These are phyloP conservation scores for Termitomyces sp. DNA, from an alignment of 1,284 basidiomycete species.

Conservation along the genomic window DNA sequence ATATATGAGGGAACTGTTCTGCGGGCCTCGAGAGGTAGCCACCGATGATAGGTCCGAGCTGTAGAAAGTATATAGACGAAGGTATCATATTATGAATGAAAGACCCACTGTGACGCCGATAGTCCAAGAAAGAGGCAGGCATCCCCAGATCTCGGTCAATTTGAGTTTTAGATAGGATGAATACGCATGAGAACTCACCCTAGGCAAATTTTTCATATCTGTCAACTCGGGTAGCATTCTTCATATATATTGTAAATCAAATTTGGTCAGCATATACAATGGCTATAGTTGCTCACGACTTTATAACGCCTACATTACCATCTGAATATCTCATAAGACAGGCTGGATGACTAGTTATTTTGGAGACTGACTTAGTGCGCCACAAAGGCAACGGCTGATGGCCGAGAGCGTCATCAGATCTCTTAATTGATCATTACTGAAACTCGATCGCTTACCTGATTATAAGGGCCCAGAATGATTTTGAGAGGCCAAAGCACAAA, in stretches of 20 bases:
- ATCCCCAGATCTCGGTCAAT: constrained; percentile 9
- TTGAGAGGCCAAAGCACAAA: constrained; percentile 59
- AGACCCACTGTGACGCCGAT: constrained; percentile 30
- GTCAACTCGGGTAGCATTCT: constrained; percentile 26
- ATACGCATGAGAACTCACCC: constrained; percentile 29
- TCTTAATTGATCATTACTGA: neutral
- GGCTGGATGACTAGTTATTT: neutral
- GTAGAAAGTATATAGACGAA: neutral
- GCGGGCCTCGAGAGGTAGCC: constrained; percentile 40
- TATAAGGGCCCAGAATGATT: constrained; percentile 50
- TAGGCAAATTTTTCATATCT: constrained; percentile 40
- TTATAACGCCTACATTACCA: constrained; percentile 8
- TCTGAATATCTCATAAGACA: neutral
- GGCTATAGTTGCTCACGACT: constrained; percentile 1
- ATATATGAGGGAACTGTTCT: constrained; percentile 32
- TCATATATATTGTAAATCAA: neutral
- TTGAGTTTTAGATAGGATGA: neutral
- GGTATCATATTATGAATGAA: neutral
- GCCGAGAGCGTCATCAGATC: neutral
- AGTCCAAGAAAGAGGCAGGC: constrained; percentile 39
- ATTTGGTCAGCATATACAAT: neutral
- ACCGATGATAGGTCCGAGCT: constrained; percentile 36
- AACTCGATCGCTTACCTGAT: constrained; percentile 34
- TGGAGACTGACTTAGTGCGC: constrained; percentile 5
- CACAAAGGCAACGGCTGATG: constrained; percentile 11